A percentile compares a stretch with the other conserved stretches of the same genome.
Conservation (phyloP, 2,329 filamentous ascomycete genomes). For the Aspergillus vadensis region DNA sequence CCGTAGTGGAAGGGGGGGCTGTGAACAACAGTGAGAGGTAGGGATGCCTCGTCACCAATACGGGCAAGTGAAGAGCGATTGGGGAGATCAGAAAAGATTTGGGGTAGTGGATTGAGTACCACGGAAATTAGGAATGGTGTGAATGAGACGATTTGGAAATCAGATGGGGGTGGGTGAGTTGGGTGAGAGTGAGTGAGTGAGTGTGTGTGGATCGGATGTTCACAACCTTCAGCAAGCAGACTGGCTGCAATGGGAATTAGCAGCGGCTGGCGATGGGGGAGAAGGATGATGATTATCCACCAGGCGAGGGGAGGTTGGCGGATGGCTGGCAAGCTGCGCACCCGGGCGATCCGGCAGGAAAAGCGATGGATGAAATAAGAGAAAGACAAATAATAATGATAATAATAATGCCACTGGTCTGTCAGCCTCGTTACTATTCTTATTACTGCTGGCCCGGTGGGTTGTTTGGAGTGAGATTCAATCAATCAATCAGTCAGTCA, state of each 20-base stretch:
- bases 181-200: too few species aligned
- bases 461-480: neutral
- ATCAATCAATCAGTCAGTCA: neutral
- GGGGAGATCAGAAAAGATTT: too few species aligned
- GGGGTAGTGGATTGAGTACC: neutral
- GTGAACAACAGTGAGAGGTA: neutral
- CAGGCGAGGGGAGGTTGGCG: neutral
- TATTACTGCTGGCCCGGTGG: neutral
- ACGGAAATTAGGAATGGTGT: neutral
- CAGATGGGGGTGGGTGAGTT: neutral
- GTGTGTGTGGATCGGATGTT: neutral
- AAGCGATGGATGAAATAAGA: neutral
- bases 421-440: neutral
- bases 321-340: neutral
- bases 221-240: neutral
- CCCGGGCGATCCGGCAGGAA: neutral
- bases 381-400: neutral
- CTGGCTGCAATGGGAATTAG: conserved; percentile 3
- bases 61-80: neutral
- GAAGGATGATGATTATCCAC: neutral
- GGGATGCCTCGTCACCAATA: neutral
- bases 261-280: neutral
- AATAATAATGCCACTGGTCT: neutral
- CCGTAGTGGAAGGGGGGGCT: neutral
- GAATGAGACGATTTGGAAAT: neutral